phyloP scores from a whole-genome alignment of 495 filamentous ascomycete species.

The Tuber umbilicatum region DNA sequence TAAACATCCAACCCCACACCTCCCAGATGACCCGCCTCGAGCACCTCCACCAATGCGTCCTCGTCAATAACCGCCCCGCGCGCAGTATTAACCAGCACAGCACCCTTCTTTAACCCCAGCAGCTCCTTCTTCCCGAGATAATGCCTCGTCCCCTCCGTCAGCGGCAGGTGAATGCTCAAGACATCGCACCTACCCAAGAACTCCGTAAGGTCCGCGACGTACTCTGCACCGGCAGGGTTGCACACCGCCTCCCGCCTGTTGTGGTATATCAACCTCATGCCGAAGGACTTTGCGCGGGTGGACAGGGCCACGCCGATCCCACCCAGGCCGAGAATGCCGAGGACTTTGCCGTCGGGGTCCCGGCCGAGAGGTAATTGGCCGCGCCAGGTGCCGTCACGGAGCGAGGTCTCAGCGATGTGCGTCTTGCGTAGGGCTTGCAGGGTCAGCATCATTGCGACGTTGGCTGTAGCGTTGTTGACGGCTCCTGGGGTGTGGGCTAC shows the following conservation, averaged over 20 bases:
- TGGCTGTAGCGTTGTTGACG: slow-evolving; percentile 65
- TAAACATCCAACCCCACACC: slow-evolving; percentile 63
- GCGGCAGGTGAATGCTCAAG: slow-evolving; percentile 60
- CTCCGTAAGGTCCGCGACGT: slow-evolving; percentile 48
- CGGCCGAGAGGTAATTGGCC: slow-evolving; percentile 45
- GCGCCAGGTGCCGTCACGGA: slow-evolving; percentile 56
- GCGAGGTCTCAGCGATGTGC: slow-evolving; percentile 55
- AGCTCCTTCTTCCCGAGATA: slow-evolving; percentile 57
- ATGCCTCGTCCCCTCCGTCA: slow-evolving; percentile 61
- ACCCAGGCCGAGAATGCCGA: slow-evolving; percentile 83
- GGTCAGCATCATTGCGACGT: slow-evolving; percentile 64
- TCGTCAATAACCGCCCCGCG: slow-evolving; percentile 66
- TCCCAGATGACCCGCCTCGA: slow-evolving; percentile 56
- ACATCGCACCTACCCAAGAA: slow-evolving; percentile 57
- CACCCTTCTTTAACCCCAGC: slow-evolving; percentile 58
- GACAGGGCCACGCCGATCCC: slow-evolving; percentile 75
- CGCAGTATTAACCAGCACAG: slow-evolving; percentile 65
- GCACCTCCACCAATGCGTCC: slow-evolving; percentile 56
- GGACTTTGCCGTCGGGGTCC: slow-evolving; percentile 60
- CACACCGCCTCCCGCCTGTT: slow-evolving; percentile 84
- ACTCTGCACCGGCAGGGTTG: slow-evolving; percentile 56
- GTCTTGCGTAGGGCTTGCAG: slow-evolving; percentile 63
- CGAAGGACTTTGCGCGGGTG: slow-evolving; percentile 60
- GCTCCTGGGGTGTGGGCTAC: slow-evolving; percentile 63
- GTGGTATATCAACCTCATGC: slow-evolving; percentile 95